Evolutionary conservation across 2,329 filamentous ascomycete species (phyloP).

Genomic region (Botrytis aclada): DNA sequence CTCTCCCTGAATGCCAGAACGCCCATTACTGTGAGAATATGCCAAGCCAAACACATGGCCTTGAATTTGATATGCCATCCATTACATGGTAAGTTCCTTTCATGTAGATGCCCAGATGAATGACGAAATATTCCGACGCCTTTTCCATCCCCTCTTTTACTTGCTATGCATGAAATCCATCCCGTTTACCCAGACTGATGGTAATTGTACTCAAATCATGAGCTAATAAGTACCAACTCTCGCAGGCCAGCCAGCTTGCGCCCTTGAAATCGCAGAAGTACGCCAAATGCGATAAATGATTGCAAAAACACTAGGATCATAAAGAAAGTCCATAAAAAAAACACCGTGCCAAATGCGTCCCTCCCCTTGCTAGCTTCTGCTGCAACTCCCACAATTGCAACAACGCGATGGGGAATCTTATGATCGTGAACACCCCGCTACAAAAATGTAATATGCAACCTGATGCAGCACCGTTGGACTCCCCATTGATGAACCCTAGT

Average conservation of each 20-base stretch:
- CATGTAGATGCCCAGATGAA: conserved; percentile 29
- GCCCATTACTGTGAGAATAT: conserved; percentile 20
- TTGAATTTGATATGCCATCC: conserved; percentile 16
- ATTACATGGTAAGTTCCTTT: conserved; percentile 15
- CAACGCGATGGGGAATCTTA: conserved; percentile 39
- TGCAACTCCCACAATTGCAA: conserved; percentile 36
- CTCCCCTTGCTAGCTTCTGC: conserved; percentile 30
- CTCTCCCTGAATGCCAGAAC: conserved; percentile 22
- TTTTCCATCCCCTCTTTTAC: conserved; percentile 35
- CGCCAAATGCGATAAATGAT: conserved; percentile 35
- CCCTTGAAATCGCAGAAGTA: conserved; percentile 29
- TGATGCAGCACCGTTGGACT: conserved; percentile 33
- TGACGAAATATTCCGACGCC: conserved; percentile 28
- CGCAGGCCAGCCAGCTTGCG: conserved; percentile 36
- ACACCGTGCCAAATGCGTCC: conserved; percentile 35
- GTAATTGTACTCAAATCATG: conserved; percentile 30
- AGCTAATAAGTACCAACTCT: conserved; percentile 16
- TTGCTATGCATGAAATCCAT: conserved; percentile 31
- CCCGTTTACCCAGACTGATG: conserved; percentile 27
- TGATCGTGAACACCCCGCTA: conserved; percentile 38
- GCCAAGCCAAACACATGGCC: conserved; percentile 22
- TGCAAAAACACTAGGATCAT: conserved; percentile 26
- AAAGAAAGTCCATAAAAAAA: conserved; percentile 22
- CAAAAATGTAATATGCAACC: conserved; percentile 33
- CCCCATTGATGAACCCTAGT: conserved; percentile 31